These are phyloP conservation scores for Austroboletus eburneus DNA, from an alignment of 768 basidiomycete species.

Conservation along the genomic window DNA sequence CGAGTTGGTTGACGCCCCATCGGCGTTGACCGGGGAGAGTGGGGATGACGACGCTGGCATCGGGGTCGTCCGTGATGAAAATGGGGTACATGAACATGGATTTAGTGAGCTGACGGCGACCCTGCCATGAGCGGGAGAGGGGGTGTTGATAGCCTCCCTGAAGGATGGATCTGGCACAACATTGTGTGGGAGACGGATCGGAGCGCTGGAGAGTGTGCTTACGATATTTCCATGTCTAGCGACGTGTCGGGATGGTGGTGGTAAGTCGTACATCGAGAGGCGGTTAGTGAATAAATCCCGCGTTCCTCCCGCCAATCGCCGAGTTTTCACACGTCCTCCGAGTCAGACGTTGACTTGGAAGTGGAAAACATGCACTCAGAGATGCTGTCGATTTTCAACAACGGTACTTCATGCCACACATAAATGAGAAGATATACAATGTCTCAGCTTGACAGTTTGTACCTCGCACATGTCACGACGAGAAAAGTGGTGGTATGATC, in stretches of 20 bases:
- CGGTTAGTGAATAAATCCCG: too few species aligned
- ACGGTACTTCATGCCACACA: too few species aligned
- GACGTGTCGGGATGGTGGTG: background rate
- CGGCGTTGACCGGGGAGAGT: slow-evolving; percentile 82
- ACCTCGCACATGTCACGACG: background rate
- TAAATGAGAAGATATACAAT: background rate
- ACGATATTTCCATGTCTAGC: slow-evolving; percentile 44
- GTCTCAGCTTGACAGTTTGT: too few species aligned
- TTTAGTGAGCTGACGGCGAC: slow-evolving; percentile 72
- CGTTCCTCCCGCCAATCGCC: too few species aligned
- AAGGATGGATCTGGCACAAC: slow-evolving; percentile 56
- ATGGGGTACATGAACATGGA: slow-evolving; percentile 99
- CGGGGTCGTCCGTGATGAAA: slow-evolving; percentile 93
- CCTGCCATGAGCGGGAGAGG: slow-evolving; percentile 84
- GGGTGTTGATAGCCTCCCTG: slow-evolving; percentile 96
- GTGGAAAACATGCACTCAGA: too few species aligned
- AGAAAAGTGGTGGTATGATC: background rate
- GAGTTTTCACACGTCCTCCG: too few species aligned
- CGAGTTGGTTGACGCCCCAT: slow-evolving; percentile 95
- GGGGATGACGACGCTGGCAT: slow-evolving; percentile 73
- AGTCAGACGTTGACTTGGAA: too few species aligned
- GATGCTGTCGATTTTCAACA: too few species aligned
- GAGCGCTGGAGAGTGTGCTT: slow-evolving; percentile 14
- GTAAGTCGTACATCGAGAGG: background rate
- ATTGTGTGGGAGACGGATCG: slow-evolving; percentile 2